Conservation (phyloP, 2,329 filamentous ascomycete species). For the Rhexocercosporidium sp. region DNA sequence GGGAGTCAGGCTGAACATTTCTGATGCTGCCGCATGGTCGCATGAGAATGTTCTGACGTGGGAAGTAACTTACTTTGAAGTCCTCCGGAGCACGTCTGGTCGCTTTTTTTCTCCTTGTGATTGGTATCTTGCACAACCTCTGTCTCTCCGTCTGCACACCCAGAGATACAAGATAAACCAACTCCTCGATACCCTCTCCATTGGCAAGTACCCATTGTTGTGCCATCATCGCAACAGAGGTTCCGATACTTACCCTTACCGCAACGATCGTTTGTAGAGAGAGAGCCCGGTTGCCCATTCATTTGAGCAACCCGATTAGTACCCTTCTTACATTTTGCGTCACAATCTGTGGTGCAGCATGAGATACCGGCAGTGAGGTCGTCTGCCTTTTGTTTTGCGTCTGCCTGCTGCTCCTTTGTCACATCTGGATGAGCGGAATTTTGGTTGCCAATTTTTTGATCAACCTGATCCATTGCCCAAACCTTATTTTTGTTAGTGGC, state of each 20-base stretch:
- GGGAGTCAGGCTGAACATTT: too few species aligned
- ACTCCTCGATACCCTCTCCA: slow-evolving; percentile 41
- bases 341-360: slow-evolving; percentile 40
- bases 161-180: slow-evolving; percentile 39
- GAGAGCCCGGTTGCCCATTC: slow-evolving; percentile 40
- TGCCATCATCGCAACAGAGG: slow-evolving; percentile 38
- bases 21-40: too few species aligned
- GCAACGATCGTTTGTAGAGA: slow-evolving; percentile 38
- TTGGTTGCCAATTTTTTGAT: slow-evolving; percentile 7
- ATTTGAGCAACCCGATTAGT: slow-evolving; percentile 39
- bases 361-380: slow-evolving; percentile 15
- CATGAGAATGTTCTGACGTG: too few species aligned
- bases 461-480: slow-evolving; percentile 32
- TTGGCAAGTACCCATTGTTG: slow-evolving; percentile 39
- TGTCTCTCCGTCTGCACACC: slow-evolving; percentile 41
- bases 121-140: slow-evolving; percentile 42
- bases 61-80: slow-evolving; percentile 31
- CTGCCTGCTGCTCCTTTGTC: slow-evolving; percentile 18
- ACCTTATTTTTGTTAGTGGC: slow-evolving; percentile 19
- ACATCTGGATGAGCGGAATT: neutral
- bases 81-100: slow-evolving; percentile 43
- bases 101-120: slow-evolving; percentile 39
- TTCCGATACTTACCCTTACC: slow-evolving; percentile 34
- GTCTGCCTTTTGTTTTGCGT: slow-evolving; percentile 28
- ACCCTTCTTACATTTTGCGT: slow-evolving; percentile 36